Evolutionary conservation across 441 rosid genomes (phyloP).

Genomic region (Daphne laureola): DNA sequence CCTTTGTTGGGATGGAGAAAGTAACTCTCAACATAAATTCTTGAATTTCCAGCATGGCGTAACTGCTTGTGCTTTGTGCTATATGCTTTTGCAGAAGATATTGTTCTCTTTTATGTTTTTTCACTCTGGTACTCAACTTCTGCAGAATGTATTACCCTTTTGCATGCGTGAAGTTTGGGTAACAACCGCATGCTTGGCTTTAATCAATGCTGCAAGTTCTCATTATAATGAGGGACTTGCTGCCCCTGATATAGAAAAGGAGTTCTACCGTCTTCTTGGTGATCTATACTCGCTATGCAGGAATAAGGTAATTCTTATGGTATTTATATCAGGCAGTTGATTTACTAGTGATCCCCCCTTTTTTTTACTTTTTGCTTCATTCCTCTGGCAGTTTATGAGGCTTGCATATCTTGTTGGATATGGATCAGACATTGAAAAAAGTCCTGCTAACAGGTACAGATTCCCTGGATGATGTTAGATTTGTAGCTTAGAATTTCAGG

Average conservation of each 20-base stretch:
- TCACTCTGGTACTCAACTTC: constrained; percentile 16
- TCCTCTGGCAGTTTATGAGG: constrained; percentile 85
- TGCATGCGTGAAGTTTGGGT: constrained; percentile 98
- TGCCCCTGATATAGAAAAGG: constrained; percentile 79
- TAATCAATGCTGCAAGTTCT: constrained; percentile 68
- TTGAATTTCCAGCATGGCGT: too few relatives aligned
- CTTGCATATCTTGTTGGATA: constrained; percentile 92
- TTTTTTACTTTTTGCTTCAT: constrained; percentile 14
- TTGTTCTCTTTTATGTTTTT: constrained; percentile 10
- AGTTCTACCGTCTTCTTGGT: constrained; percentile 87
- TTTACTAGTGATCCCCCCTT: constrained; percentile 4
- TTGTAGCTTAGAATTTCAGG: not conserved
- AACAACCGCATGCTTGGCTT: constrained; percentile 79
- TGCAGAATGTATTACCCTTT: constrained; percentile 69
- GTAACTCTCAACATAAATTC: too few relatives aligned
- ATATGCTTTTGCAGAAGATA: not conserved
- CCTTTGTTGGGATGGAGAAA: too few relatives aligned
- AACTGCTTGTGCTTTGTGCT: too few relatives aligned
- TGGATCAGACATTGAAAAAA: constrained; percentile 85
- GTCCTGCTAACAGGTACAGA: constrained; percentile 86
- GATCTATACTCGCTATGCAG: constrained; percentile 95
- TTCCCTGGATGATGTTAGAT: not conserved
- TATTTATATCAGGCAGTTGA: constrained; percentile 11
- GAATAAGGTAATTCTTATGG: constrained; percentile 54
- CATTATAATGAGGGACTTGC: constrained; percentile 55